Evolutionary conservation across 2,329 filamentous ascomycete species (phyloP).

Genomic region (Trichoderma oligosporum): DNA sequence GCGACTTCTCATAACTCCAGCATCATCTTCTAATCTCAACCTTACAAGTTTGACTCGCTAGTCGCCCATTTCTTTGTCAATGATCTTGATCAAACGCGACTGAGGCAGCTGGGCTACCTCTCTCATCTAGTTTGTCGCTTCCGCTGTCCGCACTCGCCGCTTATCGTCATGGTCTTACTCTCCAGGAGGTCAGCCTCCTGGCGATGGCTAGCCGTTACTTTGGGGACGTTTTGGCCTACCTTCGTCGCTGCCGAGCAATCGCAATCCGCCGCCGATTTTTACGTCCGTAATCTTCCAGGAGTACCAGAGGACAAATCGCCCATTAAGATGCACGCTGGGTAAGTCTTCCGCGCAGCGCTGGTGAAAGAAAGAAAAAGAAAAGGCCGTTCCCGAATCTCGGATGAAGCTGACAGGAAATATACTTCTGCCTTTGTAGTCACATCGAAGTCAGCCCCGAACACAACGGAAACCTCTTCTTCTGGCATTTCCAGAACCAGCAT

Average conservation of each 20-base stretch:
- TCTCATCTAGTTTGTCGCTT: neutral
- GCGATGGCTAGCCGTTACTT: slow-evolving; percentile 33
- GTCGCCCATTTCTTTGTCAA: slow-evolving; percentile 4
- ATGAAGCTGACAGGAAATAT: slow-evolving; percentile 26
- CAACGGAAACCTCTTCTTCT: slow-evolving; percentile 97
- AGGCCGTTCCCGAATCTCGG: neutral
- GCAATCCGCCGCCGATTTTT: slow-evolving; percentile 69
- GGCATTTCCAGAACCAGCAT: slow-evolving; percentile 94
- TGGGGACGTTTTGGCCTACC: slow-evolving; percentile 43
- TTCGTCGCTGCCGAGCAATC: slow-evolving; percentile 31
- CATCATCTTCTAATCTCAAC: neutral
- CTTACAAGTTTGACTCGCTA: neutral
- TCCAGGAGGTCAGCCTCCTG: slow-evolving; percentile 8
- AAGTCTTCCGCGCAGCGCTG: slow-evolving; percentile 36
- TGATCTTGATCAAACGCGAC: slow-evolving; percentile 1
- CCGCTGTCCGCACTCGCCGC: slow-evolving; percentile 11
- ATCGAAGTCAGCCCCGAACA: slow-evolving; percentile 81
- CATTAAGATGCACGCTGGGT: slow-evolving; percentile 98
- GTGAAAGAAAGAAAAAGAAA: too few species aligned
- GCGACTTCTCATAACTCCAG: slow-evolving; percentile 4
- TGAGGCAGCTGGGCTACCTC: slow-evolving; percentile 16
- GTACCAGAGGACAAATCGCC: slow-evolving; percentile 67
- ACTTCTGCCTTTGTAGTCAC: slow-evolving; percentile 58
- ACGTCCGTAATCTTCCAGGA: slow-evolving; percentile 79
- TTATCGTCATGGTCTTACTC: slow-evolving; percentile 17